Percentiles rank a stretch among this genome's conserved stretches.
Conservation (phyloP, 805 yeast genomes). For the Naumovozyma baii region DNA sequence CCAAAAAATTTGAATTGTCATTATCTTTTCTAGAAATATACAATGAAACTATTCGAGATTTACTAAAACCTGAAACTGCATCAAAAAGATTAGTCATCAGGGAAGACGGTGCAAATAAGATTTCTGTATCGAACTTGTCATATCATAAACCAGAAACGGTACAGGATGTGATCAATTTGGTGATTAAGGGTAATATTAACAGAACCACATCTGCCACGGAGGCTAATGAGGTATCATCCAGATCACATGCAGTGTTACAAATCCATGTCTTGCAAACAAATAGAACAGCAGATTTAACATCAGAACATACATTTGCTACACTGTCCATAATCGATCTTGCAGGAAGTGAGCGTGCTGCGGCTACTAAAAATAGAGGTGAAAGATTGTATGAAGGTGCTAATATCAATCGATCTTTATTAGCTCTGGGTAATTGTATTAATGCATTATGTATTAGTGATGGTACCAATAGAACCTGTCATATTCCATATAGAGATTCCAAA, state of each 20-base stretch:
- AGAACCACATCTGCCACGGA: conserved; percentile 82
- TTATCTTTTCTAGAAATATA: conserved; percentile 79
- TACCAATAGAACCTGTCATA: conserved; percentile 47
- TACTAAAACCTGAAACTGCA: conserved; percentile 48
- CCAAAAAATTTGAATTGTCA: conserved; percentile 48
- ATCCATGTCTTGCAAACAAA: conserved; percentile 55
- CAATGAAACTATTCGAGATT: conserved; percentile 79
- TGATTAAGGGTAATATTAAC: conserved; percentile 59
- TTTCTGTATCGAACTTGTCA: conserved; percentile 63
- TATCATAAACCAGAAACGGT: conserved; percentile 52
- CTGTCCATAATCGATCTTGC: conserved; percentile 85
- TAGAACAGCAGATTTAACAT: conserved; percentile 48
- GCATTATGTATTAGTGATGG: conserved; percentile 67
- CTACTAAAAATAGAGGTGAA: conserved; percentile 75
- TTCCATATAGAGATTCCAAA: conserved; percentile 88
- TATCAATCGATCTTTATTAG: conserved; percentile 77
- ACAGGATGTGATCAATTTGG: conserved; percentile 70
- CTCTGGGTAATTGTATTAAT: conserved; percentile 88
- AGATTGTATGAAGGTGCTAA: conserved; percentile 87
- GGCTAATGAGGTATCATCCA: conserved; percentile 81
- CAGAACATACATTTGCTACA: conserved; percentile 67
- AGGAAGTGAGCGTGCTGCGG: conserved; percentile 90
- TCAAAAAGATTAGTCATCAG: conserved; percentile 47
- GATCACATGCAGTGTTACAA: conserved; percentile 91
- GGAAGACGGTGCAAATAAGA: conserved; percentile 55